A percentile compares a stretch with the other conserved stretches of the same genome.
phyloP scores from a whole-genome alignment of 371 early-diverging fungal species.

The Amoeboradix gromovi region DNA sequence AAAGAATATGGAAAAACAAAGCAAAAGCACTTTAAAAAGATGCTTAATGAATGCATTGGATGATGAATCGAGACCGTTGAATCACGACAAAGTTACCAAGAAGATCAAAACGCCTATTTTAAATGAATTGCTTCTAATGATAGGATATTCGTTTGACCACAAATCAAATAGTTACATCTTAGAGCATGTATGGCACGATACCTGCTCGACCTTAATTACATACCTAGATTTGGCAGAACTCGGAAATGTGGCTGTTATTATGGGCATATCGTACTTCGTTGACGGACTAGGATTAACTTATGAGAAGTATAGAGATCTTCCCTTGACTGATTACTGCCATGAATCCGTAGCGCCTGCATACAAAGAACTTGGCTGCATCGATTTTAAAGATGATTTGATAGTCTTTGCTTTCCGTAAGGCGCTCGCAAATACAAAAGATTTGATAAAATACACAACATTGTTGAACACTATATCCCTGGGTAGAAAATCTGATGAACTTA shows the following conservation, averaged over 20 bases:
- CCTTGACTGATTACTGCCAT: neutral
- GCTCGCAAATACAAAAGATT: neutral
- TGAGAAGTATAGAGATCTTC: neutral
- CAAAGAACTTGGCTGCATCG: neutral
- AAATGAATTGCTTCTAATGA: neutral
- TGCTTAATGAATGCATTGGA: neutral
- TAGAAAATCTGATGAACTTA: neutral
- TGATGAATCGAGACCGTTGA: neutral
- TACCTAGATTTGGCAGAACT: neutral
- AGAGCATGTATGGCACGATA: neutral
- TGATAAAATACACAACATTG: neutral
- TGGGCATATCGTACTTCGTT: neutral
- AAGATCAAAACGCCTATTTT: neutral
- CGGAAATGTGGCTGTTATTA: neutral
- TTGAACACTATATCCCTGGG: neutral
- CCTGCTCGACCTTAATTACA: neutral
- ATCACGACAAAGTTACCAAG: neutral
- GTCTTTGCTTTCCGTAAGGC: neutral
- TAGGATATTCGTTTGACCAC: neutral
- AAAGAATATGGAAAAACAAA: neutral
- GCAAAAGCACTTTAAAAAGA: neutral
- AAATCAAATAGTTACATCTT: neutral
- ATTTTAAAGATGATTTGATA: neutral
- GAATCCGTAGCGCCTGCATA: neutral
- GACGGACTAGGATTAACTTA: neutral